Percentiles rank a stretch among this genome's conserved stretches.
Evolutionary conservation across 768 basidiomycete species (phyloP).

Genomic region (Scleroderma bovista): DNA sequence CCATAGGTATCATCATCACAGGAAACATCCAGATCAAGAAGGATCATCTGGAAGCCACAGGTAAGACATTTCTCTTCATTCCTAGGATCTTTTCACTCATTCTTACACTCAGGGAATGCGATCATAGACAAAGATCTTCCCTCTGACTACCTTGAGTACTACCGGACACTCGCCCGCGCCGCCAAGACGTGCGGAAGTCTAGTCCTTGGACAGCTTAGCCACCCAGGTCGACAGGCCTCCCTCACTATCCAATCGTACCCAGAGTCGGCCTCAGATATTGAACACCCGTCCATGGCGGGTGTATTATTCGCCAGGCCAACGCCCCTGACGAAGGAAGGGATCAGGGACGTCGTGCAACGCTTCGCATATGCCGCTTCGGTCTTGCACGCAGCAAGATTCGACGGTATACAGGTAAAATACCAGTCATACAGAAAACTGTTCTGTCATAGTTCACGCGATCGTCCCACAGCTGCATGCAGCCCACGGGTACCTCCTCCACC

Average conservation of each 20-base stretch:
- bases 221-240: slow-evolving; percentile 30
- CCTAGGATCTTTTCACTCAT: neutral
- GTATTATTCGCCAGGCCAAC: slow-evolving; percentile 27
- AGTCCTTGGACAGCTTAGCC: slow-evolving; percentile 28
- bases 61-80: slow-evolving; percentile 7
- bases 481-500: slow-evolving; percentile 42
- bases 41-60: slow-evolving; percentile 29
- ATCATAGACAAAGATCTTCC: slow-evolving; percentile 28
- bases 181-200: slow-evolving; percentile 27
- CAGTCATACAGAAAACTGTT: too few relatives aligned
- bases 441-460: neutral
- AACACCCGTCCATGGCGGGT: slow-evolving; percentile 29
- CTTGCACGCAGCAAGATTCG: slow-evolving; percentile 56
- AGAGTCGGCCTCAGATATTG: slow-evolving; percentile 29
- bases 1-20: slow-evolving; percentile 27
- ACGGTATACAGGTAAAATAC: slow-evolving; percentile 47
- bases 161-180: slow-evolving; percentile 21
- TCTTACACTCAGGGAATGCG: slow-evolving; percentile 19
- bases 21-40: slow-evolving; percentile 32
- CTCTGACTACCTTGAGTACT: slow-evolving; percentile 18
- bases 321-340: slow-evolving; percentile 42
- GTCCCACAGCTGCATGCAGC: slow-evolving; percentile 35
- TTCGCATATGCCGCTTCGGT: slow-evolving; percentile 53
- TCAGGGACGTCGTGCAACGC: slow-evolving; percentile 43
- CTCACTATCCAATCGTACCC: slow-evolving; percentile 32